Base-by-base conservation (phyloP, 2,329 filamentous ascomycete species). In the Pestalotiopsis sp. region DNA sequence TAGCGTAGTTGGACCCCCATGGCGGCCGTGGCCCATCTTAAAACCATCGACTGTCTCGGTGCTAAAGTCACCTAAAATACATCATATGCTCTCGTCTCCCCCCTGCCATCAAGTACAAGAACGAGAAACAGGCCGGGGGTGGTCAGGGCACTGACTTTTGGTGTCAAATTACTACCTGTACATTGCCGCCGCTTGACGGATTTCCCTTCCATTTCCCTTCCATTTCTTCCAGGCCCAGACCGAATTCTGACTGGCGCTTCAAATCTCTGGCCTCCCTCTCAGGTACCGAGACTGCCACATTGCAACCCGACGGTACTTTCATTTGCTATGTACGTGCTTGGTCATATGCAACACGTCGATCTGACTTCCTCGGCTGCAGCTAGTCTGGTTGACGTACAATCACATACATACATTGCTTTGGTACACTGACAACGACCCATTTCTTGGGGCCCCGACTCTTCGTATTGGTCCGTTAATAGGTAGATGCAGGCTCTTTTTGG, bases 41-140 rank as follows among this genome's bases (percentile, higher is more conserved):
- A 20, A 40, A 40, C 25, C 52, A n/a, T 38, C 63, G 13, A 66
- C 45, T 49, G 65, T 60, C 52, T 41, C 36, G 27, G 65, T 59
- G 60, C 45, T 56, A 40, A 66, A 57, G 6, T 66, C 23, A 58
- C 64, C 65, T 66, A 66, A 36, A 61, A 66, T 66, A 66, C 65
- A 66, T 66, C 65, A 59, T 66, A 66, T 25, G 25, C 52, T 56
- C 31, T 36, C 31, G 31, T 36, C 31, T 36, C 7, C 64, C 64
- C 62, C 38, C 62, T 40, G 45, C 45, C 45, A 52, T 11, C 45
- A 17, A 17, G 45, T 9, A 52, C 45, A 52, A 40, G n/a, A 52
- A 52, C 45, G 20, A 40, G 27, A 41, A 36, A 59, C 57, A 59
- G 11, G 61, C 40, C 38, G 40, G 61, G 36, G 20, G 5, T 45